Evolutionary conservation across 176 grass and related monocot genomes (phyloP).

Genomic region (Eleusine indica): DNA sequence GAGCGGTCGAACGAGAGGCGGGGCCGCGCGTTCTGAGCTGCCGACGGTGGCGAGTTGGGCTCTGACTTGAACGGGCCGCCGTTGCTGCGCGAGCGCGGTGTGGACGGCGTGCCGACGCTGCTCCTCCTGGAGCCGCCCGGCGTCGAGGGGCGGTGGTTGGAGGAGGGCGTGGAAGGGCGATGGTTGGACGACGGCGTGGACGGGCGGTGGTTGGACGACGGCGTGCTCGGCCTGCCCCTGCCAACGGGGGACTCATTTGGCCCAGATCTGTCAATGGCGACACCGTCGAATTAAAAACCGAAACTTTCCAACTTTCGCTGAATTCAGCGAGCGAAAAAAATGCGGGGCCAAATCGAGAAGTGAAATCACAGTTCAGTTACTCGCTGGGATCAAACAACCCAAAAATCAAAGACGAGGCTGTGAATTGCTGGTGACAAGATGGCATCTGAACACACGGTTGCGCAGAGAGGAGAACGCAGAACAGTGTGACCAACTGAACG

Average conservation of each 20-base stretch:
- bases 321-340: not conserved
- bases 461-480: not conserved
- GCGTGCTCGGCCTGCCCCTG: constrained; percentile 68
- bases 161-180: constrained; percentile 48
- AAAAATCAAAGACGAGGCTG: not conserved
- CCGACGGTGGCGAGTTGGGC: constrained; percentile 64
- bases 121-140: constrained; percentile 46
- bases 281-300: constrained; percentile 7
- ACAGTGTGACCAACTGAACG: not conserved
- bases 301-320: not conserved
- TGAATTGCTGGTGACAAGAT: not conserved
- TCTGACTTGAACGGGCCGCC: constrained; percentile 64
- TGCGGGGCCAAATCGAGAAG: not conserved
- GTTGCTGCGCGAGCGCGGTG: constrained; percentile 62
- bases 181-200: constrained; percentile 51
- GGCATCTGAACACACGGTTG: not conserved
- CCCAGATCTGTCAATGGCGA: constrained; percentile 74
- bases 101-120: constrained; percentile 48
- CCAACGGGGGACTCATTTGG: constrained; percentile 68
- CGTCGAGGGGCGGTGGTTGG: constrained; percentile 45
- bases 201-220: constrained; percentile 56
- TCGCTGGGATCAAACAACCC: not conserved
- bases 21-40: constrained; percentile 46
- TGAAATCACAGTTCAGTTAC: not conserved
- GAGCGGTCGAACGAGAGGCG: constrained; percentile 92